These are phyloP conservation scores for Neopestalotiopsis clavispora DNA, from an alignment of 2,329 filamentous ascomycete genomes.

Conservation along the genomic window DNA sequence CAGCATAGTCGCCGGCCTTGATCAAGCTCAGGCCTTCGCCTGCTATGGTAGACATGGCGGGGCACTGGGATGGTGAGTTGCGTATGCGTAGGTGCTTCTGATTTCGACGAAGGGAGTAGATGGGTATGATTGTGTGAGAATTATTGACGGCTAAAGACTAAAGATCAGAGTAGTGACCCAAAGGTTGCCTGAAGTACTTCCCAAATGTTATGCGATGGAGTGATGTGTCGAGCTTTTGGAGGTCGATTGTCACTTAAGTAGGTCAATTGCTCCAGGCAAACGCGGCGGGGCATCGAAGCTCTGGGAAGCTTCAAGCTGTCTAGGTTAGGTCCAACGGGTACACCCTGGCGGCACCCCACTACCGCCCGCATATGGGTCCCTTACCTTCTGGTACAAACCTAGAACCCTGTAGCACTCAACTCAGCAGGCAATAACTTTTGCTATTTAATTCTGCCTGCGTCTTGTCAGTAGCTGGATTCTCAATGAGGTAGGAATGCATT, in stretches of 20 bases:
- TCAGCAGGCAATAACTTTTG: too few species aligned
- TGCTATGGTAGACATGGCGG: slow-evolving; percentile 52
- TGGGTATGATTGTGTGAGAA: background rate
- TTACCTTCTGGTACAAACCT: background rate
- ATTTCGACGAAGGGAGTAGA: background rate
- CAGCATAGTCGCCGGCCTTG: slow-evolving; percentile 64
- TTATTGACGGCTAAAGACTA: background rate
- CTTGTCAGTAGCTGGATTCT: too few species aligned
- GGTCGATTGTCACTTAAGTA: background rate
- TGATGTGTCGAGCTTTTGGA: background rate
- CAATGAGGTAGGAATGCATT: too few species aligned
- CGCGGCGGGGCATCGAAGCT: slow-evolving; percentile 15
- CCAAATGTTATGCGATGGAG: too few species aligned
- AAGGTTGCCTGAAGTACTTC: too few species aligned
- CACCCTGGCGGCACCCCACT: background rate
- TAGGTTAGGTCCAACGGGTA: background rate
- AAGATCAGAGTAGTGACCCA: too few species aligned
- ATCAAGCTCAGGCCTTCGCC: slow-evolving; percentile 70
- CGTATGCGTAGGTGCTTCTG: background rate
- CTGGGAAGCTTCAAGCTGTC: slow-evolving; percentile 8
- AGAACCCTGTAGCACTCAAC: background rate
- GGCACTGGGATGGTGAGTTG: background rate
- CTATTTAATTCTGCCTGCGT: too few species aligned
- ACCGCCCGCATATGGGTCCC: background rate
- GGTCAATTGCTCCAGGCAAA: background rate